Base-by-base conservation (phyloP, 1,284 basidiomycete species). In the Boletellus deceptivus region DNA sequence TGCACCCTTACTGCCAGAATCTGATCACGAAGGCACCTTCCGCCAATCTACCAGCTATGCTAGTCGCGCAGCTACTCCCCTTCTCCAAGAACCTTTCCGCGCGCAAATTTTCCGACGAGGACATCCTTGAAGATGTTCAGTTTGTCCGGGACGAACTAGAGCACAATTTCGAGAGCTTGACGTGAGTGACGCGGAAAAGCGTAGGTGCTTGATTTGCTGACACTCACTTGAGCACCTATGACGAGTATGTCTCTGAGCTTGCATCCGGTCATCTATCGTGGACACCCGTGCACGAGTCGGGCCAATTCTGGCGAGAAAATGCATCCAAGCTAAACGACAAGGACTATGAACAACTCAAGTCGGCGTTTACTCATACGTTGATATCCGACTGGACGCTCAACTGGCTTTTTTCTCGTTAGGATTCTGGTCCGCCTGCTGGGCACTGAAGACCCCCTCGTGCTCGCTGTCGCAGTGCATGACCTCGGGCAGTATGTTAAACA, bases 241-340 rank as follows among this genome's bases (percentile, higher is more conserved):
- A 98, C 67, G 94, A 98, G 71, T 99, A 98, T 67, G 83, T 82
- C 7, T 93, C 93, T 0, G 96, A 99, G 69, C 75, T 99, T 17
- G 75, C 84, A 25, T 93, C 91, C 1, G 95, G 95, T 2, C 91
- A 93, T 66, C 74, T 99, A 13, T 89, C 91, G 5, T 98, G 94
- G 91, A 88, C 93, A 6, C 95, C 96, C 6, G 91, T 93, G 17
- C 97, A 99, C 66, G 91, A 94, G 64, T 92, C 91, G 7, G 96
- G 98, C 52, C 85, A 93, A 46, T 99, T 99, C 72, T 99, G 96
- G 96, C 92, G 91, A 64, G 93, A 96, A 73, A 98, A 99, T 64
- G 93, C 89, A 0, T 71, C 72, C 6, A 92, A 85, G 65, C 72
- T 98, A 45, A 90, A 91, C 58, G 92, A 95, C 55, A 83, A 80